Evolutionary conservation across 2,329 filamentous ascomycete species (phyloP).

Genomic region (Fusarium sp.): DNA sequence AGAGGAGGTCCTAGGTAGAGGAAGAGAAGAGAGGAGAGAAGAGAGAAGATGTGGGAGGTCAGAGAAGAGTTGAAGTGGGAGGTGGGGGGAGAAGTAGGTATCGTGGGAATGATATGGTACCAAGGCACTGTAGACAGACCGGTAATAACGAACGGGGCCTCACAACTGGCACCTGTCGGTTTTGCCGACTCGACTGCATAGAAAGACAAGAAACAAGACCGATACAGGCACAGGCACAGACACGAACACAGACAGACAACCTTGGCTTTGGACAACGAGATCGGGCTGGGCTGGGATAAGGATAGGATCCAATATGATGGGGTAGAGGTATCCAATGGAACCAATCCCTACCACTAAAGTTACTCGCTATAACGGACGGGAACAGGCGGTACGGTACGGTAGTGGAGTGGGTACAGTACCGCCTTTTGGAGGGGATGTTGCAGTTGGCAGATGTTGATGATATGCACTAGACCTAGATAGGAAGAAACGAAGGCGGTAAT

Average conservation of each 20-base stretch:
- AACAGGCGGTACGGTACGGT: conserved; percentile 35
- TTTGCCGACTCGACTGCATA: conserved; percentile 38
- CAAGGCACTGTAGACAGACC: not conserved
- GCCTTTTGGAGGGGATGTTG: conserved; percentile 4
- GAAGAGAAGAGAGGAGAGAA: conserved; percentile 27
- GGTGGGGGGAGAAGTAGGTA: conserved; percentile 33
- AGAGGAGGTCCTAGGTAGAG: conserved; percentile 20
- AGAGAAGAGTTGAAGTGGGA: conserved; percentile 30
- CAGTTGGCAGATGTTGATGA: conserved; percentile 14
- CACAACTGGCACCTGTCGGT: conserved; percentile 39
- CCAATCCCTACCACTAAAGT: conserved; percentile 14
- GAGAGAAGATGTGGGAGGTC: conserved; percentile 28
- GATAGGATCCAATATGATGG: conserved; percentile 41
- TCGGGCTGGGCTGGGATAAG: conserved; percentile 40
- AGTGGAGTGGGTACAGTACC: conserved; percentile 32
- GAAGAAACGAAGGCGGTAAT: conserved; percentile 34
- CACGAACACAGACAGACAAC: conserved; percentile 26
- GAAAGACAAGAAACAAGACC: not conserved
- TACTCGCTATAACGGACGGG: conserved; percentile 29
- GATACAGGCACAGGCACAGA: conserved; percentile 20
- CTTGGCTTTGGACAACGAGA: conserved; percentile 24
- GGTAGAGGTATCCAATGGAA: conserved; percentile 34
- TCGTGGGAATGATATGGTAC: conserved; percentile 31
- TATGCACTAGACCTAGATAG: conserved; percentile 16
- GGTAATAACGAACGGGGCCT: conserved; percentile 32